Percentiles rank a stretch among this genome's conserved stretches.
phyloP scores from a whole-genome alignment of 345 rosid genomes.

The Luvunga scandens region DNA sequence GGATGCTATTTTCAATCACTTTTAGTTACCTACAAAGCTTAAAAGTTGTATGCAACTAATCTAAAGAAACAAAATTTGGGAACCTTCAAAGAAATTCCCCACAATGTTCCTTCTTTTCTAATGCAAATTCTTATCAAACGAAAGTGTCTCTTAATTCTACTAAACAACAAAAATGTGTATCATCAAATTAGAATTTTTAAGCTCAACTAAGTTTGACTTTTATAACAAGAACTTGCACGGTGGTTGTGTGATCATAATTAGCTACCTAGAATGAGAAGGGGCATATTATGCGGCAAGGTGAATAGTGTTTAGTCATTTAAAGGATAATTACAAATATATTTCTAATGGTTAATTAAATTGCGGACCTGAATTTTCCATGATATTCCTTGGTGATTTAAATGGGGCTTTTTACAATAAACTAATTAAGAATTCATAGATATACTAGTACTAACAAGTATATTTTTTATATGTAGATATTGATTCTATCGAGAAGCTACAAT shows the following conservation, averaged over 20 bases:
- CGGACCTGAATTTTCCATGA: too few species aligned
- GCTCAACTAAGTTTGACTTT: not conserved
- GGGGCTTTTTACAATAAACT: too few species aligned
- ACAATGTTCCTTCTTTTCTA: not conserved
- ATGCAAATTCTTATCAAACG: not conserved
- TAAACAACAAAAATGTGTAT: not conserved
- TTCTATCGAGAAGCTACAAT: too few species aligned
- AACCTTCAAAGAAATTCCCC: constrained; percentile 17
- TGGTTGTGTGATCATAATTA: not conserved
- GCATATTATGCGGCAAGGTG: not conserved
- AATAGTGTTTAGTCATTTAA: not conserved
- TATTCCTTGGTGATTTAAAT: too few species aligned
- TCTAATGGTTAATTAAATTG: not conserved
- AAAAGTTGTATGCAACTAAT: not conserved
- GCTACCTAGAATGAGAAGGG: not conserved
- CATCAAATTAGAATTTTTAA: not conserved
- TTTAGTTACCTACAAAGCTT: not conserved
- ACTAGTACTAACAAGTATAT: too few species aligned
- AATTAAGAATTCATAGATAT: too few species aligned
- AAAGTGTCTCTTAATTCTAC: not conserved
- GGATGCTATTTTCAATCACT: not conserved
- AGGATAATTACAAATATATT: not conserved
- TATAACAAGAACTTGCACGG: not conserved
- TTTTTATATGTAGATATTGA: fast-evolving
- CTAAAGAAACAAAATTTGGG: constrained; percentile 10